Conservation (phyloP, 2,329 filamentous ascomycete genomes). For the Nannizziopsis barbatae region DNA sequence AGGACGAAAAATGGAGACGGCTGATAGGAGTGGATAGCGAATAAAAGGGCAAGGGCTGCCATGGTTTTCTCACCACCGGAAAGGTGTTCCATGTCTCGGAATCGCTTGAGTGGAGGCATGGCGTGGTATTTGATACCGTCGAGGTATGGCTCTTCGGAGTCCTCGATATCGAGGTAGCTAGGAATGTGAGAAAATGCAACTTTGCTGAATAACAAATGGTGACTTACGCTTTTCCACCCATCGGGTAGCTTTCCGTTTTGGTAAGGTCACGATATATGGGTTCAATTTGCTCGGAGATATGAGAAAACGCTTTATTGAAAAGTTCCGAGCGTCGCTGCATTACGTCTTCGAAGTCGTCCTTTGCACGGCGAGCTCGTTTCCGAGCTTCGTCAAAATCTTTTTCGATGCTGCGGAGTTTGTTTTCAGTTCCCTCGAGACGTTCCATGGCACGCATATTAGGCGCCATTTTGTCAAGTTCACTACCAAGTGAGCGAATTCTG, state of each 20-base stretch:
- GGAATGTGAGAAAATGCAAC: neutral
- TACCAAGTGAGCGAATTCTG: slow-evolving; percentile 60
- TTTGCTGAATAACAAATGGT: neutral
- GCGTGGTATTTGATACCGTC: slow-evolving; percentile 96
- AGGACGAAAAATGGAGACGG: slow-evolving; percentile 95
- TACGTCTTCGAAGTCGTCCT: slow-evolving; percentile 71
- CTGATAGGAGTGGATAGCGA: slow-evolving; percentile 93
- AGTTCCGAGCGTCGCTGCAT: slow-evolving; percentile 75
- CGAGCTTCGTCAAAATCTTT: slow-evolving; percentile 82
- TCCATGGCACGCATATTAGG: slow-evolving; percentile 96
- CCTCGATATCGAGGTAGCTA: slow-evolving; percentile 80
- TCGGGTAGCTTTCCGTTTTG: slow-evolving; percentile 74
- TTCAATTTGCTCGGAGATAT: slow-evolving; percentile 90
- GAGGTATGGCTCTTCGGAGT: slow-evolving; percentile 91
- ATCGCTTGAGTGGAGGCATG: slow-evolving; percentile 96
- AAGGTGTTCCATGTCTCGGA: slow-evolving; percentile 97
- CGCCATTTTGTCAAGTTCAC: slow-evolving; percentile 83
- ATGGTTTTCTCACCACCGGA: slow-evolving; percentile 98
- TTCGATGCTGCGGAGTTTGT: slow-evolving; percentile 70
- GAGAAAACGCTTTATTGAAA: slow-evolving; percentile 88
- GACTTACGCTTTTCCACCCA: slow-evolving; percentile 62
- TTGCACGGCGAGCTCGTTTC: slow-evolving; percentile 58
- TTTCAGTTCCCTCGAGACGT: slow-evolving; percentile 73
- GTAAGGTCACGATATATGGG: slow-evolving; percentile 94
- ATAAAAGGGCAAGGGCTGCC: slow-evolving; percentile 88